Conservation (phyloP, 352 stramenopile species). For the Lagenidium sp. region DNA sequence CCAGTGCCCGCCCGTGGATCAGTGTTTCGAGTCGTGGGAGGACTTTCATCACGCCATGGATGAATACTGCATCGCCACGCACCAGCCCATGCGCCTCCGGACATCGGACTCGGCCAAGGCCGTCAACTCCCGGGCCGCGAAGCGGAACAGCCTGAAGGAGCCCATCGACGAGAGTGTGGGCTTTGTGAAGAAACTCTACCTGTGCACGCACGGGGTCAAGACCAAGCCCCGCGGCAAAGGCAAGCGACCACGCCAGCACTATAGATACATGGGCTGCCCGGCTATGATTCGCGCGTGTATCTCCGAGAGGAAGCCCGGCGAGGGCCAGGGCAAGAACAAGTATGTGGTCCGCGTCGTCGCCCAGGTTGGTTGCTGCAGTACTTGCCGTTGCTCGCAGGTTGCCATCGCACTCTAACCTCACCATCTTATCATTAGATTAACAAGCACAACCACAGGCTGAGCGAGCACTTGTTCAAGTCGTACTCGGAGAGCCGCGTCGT, state of each 20-base stretch:
- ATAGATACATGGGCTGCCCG: constrained; percentile 77
- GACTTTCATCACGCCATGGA: constrained; percentile 79
- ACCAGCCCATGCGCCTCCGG: constrained; percentile 73
- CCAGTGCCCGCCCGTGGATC: constrained; percentile 61
- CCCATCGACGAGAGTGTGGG: constrained; percentile 81
- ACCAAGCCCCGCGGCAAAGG: constrained; percentile 76
- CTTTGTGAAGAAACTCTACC: constrained; percentile 81
- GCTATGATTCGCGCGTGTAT: constrained; percentile 80
- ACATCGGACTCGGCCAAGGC: constrained; percentile 77
- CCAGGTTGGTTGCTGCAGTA: constrained; percentile 23
- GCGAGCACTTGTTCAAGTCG: constrained; percentile 81
- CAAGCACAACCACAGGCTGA: constrained; percentile 79
- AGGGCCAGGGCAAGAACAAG: constrained; percentile 51
- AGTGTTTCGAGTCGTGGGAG: constrained; percentile 77
- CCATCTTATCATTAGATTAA: constrained; percentile 54
- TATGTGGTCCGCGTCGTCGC: constrained; percentile 79
- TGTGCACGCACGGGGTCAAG: constrained; percentile 80
- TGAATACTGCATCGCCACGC: constrained; percentile 57
- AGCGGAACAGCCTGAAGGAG: constrained; percentile 76
- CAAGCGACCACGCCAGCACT: constrained; percentile 71
- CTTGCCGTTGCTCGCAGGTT: background rate
- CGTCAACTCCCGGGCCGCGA: constrained; percentile 67
- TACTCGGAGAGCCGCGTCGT: constrained; percentile 82
- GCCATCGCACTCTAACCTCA: background rate
- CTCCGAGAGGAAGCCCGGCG: constrained; percentile 58